Percentiles rank a stretch among this genome's conserved stretches.
phyloP scores from a whole-genome alignment of 345 rosid species.

The Adansonia digitata region DNA sequence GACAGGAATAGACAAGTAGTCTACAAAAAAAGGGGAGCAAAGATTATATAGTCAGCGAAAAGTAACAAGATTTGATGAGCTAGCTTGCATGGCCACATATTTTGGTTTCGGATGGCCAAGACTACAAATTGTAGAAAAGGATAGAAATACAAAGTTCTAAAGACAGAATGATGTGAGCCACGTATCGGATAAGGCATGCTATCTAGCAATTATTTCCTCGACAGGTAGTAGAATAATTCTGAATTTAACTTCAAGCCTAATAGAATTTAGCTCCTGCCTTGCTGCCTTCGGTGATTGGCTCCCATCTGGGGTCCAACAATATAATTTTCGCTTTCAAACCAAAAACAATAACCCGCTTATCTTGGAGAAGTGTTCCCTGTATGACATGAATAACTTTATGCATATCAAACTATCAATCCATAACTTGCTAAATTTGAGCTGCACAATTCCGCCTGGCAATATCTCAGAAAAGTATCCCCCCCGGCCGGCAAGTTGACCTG shows the following conservation, averaged over 20 bases:
- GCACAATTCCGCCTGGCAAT: background rate
- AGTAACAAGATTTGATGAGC: background rate
- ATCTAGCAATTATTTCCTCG: background rate
- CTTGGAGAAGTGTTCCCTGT: background rate
- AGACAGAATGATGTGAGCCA: background rate
- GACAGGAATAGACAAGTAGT: background rate
- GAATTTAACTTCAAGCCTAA: background rate
- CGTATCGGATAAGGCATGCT: background rate
- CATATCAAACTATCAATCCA: background rate
- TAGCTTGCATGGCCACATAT: background rate
- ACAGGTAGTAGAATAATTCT: background rate
- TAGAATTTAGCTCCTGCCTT: background rate
- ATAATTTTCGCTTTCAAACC: background rate
- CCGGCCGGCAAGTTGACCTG: too few relatives aligned
- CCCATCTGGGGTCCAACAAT: background rate
- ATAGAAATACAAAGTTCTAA: background rate
- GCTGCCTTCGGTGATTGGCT: background rate
- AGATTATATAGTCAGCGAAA: background rate
- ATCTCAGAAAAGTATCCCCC: background rate
- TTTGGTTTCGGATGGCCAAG: background rate
- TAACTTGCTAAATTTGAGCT: background rate
- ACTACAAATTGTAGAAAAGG: background rate
- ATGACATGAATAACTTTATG: background rate
- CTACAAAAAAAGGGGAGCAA: background rate
- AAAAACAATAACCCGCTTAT: slow-evolving; percentile 2